Evolutionary conservation across 2,329 filamentous ascomycete genomes (phyloP), one percentile per base, ranked within the genome.

Genomic region (Byssochlamys sp.): DNA sequence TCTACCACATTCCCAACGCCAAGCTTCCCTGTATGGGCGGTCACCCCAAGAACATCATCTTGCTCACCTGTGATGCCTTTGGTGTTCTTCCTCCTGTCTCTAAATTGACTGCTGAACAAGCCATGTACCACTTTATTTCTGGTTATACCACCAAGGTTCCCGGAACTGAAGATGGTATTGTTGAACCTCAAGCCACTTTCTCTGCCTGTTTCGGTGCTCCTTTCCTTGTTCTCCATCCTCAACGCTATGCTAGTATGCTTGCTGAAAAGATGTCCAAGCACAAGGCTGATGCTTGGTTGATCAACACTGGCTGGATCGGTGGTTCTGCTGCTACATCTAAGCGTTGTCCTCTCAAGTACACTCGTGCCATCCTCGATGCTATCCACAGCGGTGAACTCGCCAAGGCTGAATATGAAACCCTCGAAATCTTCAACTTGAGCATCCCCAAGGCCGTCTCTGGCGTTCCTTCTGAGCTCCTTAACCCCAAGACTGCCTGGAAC

Each of bases 71-170:
- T 80, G 94, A 99, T 70, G 94, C 94, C 60, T 90, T 94, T 66
- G 94, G 94, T 81, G 94, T 99, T 54, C 86, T 99, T 57, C 94
- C 94, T 58, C 94, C 94, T 54, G 97, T 99, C 78, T 96, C 91
- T 69, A 97, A 97, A 83, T 88, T 99, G 73, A 86, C 89, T 81
- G 84, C 88, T 63, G 85, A 90, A 69, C 94, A 97, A 80, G 96
- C 91, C 76, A 97, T 99, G 92, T 99, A 97, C 87, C 94, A 99
- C 84, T 99, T 99, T 86, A 99, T 99, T 78, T 95, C 90, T 19
- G 94, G 94, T 68, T 99, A 99, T 84, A 99, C 94, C 63, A 97
- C 92, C 73, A 99, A 99, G 87, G 99, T 99, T 94, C 94, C 94
- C 63, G 94, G 94, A 70, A 99, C 94, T 33, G 94, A 99, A 80